Evolutionary conservation across 805 yeast species (phyloP).

Genomic region (Cyberlindnera suaveolens): DNA sequence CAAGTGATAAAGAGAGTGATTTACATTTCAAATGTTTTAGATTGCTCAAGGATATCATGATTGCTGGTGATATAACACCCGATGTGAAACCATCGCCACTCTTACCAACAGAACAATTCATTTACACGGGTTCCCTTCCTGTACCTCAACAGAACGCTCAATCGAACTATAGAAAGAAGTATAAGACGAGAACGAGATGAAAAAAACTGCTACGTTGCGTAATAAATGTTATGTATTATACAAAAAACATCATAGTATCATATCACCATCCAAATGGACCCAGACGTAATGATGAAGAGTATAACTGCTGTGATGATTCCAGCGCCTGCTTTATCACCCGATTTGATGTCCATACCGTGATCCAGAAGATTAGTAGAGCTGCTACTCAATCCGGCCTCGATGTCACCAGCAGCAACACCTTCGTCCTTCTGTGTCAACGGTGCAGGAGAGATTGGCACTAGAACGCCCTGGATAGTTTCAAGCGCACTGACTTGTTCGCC

Average conservation of each 20-base stretch:
- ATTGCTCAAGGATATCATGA: conserved; percentile 39
- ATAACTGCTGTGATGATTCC: conserved; percentile 76
- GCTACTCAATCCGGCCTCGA: conserved; percentile 41
- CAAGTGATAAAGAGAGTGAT: conserved; percentile 35
- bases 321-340: conserved; percentile 80
- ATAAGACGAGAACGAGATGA: conserved; percentile 15
- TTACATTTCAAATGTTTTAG: conserved; percentile 39
- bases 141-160: conserved; percentile 34
- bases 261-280: conserved; percentile 75
- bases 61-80: conserved; percentile 29
- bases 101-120: conserved; percentile 67
- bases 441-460: conserved; percentile 36
- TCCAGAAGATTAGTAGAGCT: conserved; percentile 28
- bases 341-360: conserved; percentile 39
- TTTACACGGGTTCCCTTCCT: conserved; percentile 77
- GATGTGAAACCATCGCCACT: conserved; percentile 28
- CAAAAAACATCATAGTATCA: conserved; percentile 15
- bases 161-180: conserved; percentile 14
- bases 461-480: conserved; percentile 48
- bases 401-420: conserved; percentile 48
- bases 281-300: conserved; percentile 47
- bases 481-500: conserved; percentile 76
- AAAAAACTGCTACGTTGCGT: neutral
- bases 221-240: too few species aligned
- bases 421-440: conserved; percentile 47